Evolutionary conservation across 208 protist genomes (phyloP), one percentile per base, ranked within the genome.

Genomic region (Leishmania lainsoni): DNA sequence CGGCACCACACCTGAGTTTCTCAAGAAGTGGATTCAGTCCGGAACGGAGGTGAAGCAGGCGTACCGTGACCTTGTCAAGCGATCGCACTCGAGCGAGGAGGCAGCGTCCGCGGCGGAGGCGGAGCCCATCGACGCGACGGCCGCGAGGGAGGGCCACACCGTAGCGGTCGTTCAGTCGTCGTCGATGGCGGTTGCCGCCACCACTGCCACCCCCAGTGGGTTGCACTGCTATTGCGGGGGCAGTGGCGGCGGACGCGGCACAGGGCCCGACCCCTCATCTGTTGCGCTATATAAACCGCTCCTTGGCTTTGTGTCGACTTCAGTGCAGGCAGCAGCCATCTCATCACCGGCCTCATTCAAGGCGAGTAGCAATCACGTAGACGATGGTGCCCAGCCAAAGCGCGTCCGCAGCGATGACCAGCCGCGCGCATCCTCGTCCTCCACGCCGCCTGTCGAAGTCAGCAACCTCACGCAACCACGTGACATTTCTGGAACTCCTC

Each of bases 21-120:
- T 90, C 10, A 90, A 92, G 83, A 78, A 81, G 74, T 90, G 86
- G 89, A 29, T 83, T 29, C 79, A 90, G 79, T 83, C 88, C 49
- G 79, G 76, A 12, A 70, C 48, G 32, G 78, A 86, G 9, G 81
- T 83, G 12, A 66, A 80, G 75, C 17, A 66, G 26, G 80, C 79
- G 12, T 86, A 87, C 69, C 49, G 52, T 52, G 58, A 85, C 29
- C 75, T 85, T 22, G 61, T 79, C 16, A 73, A 83, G 49, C 75
- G 74, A 48, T 12, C 48, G 32, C 48, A 16, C 12, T 14, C 22
- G 6, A 39, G 39, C 35, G 65, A 35, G 45, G 56, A 29, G 5
- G 48, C 49, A 1, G 58, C 14, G 1, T 10, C 48, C 9, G 54
- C 65, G 26, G 71, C 22, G 3, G 32, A 56, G 51, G 48, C 32